Evolutionary conservation across 225 moss, liverwort and hornwort genomes (phyloP), one percentile per base, ranked within the genome.

Genomic region (Pseudoscleropodium purum): DNA sequence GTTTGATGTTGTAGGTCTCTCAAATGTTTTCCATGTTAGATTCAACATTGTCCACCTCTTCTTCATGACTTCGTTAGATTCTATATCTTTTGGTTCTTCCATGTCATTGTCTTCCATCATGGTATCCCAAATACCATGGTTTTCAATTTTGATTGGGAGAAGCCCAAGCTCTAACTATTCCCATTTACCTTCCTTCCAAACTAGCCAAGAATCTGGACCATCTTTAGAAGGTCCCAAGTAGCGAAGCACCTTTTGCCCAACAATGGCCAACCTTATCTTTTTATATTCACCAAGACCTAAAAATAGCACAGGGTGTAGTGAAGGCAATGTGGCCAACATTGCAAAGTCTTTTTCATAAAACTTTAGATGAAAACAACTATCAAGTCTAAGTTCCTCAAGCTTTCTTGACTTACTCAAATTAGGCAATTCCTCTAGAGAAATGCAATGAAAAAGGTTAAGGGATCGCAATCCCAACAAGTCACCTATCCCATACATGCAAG

Each of bases 221-320:
- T 0, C 4, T 5, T 0, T 0, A 49, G 0, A 2, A 16, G 25
- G 15, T 12, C 11, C 37, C 6, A n/a, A 0, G 21, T 79, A 6
- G 6, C 6, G 10, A 6, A 79, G n/a, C 9, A 79, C 15, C n/a
- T 79, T 79, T 4, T 5, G 16, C 1, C 17, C 2, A 57, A 17
- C 4, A 25, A 59, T 15, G 57, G 59, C 59, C 59, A 79, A 79
- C 3, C 17, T 79, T 1, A 56, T 56, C 1, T 0, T n/a, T 0
- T 2, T 0, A 0, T 0, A 0, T 0, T n/a, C 56, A 16, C 0
- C 0, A 0, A 0, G 0, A 0, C 8, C 0, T 79, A 61, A 61
- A 60, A 81, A 59, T 0, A 0, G 18, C 27, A 81, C 18, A 27
- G 11, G 80, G 4, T 29, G 80, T 10, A 81, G 2, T 1, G 10